These are phyloP conservation scores for Fusarium torulosum DNA, from an alignment of 2,329 filamentous ascomycete genomes.

Conservation along the genomic window DNA sequence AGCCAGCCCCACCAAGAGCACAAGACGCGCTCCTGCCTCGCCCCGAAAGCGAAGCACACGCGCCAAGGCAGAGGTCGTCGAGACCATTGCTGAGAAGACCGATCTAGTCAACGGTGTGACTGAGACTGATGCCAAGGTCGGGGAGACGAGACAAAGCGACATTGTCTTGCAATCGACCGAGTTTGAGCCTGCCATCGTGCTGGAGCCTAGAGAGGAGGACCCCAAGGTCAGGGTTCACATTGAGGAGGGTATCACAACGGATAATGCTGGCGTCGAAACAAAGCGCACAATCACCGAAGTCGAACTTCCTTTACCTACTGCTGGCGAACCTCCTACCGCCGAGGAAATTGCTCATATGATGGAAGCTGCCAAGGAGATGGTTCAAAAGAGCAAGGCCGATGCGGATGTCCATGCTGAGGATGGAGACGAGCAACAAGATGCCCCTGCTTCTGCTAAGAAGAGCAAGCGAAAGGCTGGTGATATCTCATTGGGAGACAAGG, in stretches of 20 bases:
- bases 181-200: constrained; percentile 61
- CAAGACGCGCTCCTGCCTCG: constrained; percentile 62
- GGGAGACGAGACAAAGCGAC: constrained; percentile 51
- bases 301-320: constrained; percentile 72
- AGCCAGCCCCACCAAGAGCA: constrained; percentile 67
- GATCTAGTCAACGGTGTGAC: constrained; percentile 49
- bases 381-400: constrained; percentile 71
- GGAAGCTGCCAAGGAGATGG: constrained; percentile 88
- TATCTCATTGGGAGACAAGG: constrained; percentile 73
- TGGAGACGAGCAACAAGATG: constrained; percentile 54
- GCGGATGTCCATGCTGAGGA: constrained; percentile 55
- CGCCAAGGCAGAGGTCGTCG: constrained; percentile 57
- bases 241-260: constrained; percentile 70
- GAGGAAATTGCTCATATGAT: constrained; percentile 88
- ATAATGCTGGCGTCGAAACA: constrained; percentile 70
- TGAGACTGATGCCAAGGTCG: constrained; percentile 30
- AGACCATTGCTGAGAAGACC: constrained; percentile 47
- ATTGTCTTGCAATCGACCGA: constrained; percentile 61
- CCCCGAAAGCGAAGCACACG: constrained; percentile 67
- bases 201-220: constrained; percentile 68
- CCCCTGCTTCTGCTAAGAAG: constrained; percentile 61
- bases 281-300: constrained; percentile 81
- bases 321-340: constrained; percentile 76
- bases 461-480: constrained; percentile 82
- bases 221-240: constrained; percentile 77